Evolutionary conservation across 2,329 filamentous ascomycete species (phyloP).

Genomic region (Dendrostoma leiphaemia): DNA sequence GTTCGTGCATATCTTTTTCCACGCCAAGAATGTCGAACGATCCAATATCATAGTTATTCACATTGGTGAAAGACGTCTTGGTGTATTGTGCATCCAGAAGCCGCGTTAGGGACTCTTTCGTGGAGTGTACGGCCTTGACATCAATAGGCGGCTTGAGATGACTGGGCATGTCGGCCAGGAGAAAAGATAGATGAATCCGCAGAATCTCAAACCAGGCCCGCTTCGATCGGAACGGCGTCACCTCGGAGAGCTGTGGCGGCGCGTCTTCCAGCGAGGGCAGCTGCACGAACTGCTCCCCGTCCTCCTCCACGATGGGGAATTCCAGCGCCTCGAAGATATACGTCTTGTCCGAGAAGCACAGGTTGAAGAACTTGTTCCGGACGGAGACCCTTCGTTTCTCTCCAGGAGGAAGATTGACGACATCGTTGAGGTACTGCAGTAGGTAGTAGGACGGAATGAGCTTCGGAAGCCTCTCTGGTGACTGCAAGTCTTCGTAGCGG

Average conservation of each 20-base stretch:
- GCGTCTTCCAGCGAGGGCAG: constrained; percentile 10
- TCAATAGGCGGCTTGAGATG: constrained; percentile 6
- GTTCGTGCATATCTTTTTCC: constrained; percentile 23
- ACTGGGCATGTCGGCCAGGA: constrained; percentile 8
- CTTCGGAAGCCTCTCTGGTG: constrained; percentile 21
- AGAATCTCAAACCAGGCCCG: constrained; percentile 16
- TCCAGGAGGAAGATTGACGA: constrained; percentile 4
- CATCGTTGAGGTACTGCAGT: constrained; percentile 16
- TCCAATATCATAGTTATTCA: constrained; percentile 5
- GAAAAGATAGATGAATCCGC: constrained; percentile 14
- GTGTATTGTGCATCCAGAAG: constrained; percentile 11
- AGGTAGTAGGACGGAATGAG: constrained; percentile 17
- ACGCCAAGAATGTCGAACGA: constrained; percentile 26
- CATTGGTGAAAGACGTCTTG: constrained; percentile 7
- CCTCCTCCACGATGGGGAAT: constrained; percentile 2
- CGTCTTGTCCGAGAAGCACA: constrained; percentile 14
- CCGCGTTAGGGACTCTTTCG: background rate
- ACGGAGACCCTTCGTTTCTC: constrained; percentile 12
- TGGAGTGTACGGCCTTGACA: constrained; percentile 3
- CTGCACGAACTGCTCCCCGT: constrained; percentile 10
- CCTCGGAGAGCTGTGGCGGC: background rate
- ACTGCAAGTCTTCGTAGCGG: constrained; percentile 43
- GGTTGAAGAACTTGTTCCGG: constrained; percentile 18
- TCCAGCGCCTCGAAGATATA: constrained; percentile 9
- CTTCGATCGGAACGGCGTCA: constrained; percentile 2